Evolutionary conservation across 2,329 filamentous ascomycete genomes (phyloP), one percentile per base, ranked within the genome.

Genomic region (Aspergillus hortae): DNA sequence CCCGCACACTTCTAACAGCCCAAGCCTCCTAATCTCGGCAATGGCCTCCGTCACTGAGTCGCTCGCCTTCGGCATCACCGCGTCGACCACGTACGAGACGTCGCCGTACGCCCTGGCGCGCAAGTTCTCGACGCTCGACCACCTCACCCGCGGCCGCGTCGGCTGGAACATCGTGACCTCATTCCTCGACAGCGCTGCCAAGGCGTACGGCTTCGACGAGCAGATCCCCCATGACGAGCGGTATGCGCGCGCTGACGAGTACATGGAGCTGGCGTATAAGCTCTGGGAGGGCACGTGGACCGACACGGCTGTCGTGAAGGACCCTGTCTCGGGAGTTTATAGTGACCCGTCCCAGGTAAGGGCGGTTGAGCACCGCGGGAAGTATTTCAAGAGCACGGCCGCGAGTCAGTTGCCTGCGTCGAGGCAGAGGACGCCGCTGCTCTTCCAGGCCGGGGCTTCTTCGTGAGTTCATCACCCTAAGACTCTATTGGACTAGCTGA

Each of bases 231-330:
- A 79, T 48, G 75, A 78, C 35, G 70, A 76, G 58, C 66, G 75
- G 11, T 78, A 78, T 53, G 61, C 56, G 0, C 71, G 72, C 6
- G 74, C 75, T 2, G 67, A 78, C 42, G 76, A 78, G 55, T 77
- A 76, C 49, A 56, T 75, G 44, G 61, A 69, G 11, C 63, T 73
- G 1, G 52, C 66, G 2, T 72, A 73, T 45, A 77, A 77, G 60
- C 68, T 80, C 0, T 80, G 75, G 75, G 77, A 80, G 64, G 74
- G 74, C 0, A 76, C 72, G 7, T 81, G 77, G 76, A 64, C 70
- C 14, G 68, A 71, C 32, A 65, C 64, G 5, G 67, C 70, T 0
- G 63, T 72, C 6, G 12, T 53, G 5, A 36, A 49, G 4, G 14
- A 61, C 23, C 27, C 33, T 54, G 35, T 53, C 41, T 19, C 54